A percentile compares a stretch with the other conserved stretches of the same genome.
phyloP scores from a whole-genome alignment of 192 early-diverging fungal species.

The Linnemannia zychae region DNA sequence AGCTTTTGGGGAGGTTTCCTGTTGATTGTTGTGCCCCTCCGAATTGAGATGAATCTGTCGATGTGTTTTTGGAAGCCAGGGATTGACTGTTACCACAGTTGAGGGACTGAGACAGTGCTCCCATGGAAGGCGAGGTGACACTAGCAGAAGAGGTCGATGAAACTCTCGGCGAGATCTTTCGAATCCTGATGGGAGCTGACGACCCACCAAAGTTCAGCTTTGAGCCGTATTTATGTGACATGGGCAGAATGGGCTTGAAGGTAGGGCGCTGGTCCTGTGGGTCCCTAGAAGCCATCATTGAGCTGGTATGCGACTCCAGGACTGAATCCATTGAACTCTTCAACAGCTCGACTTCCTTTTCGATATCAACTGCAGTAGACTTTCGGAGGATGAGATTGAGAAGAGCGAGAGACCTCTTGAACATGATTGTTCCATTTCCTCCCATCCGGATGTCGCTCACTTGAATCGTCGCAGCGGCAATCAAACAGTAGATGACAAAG shows the following conservation, averaged over 20 bases:
- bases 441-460: slow-evolving; percentile 50
- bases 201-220: slow-evolving; percentile 29
- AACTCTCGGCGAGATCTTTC: slow-evolving; percentile 50
- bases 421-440: slow-evolving; percentile 41
- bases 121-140: background rate
- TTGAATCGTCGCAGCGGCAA: slow-evolving; percentile 65
- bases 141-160: background rate
- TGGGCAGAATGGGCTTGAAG: slow-evolving; percentile 49
- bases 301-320: slow-evolving; percentile 2
- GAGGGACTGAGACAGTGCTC: slow-evolving; percentile 12
- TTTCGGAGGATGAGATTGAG: slow-evolving; percentile 32
- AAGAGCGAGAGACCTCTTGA: slow-evolving; percentile 36
- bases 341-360: slow-evolving; percentile 36
- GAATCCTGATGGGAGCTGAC: slow-evolving; percentile 31
- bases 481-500: slow-evolving; percentile 65
- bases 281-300: background rate
- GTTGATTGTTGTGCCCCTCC: background rate
- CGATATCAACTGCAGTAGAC: slow-evolving; percentile 48
- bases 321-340: slow-evolving; percentile 35
- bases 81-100: slow-evolving; percentile 9
- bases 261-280: slow-evolving; percentile 35
- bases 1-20: background rate
- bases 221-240: slow-evolving; percentile 48
- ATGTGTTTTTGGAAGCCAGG: background rate
- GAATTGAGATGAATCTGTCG: background rate